These are phyloP conservation scores for Phytophthora idaei DNA, from an alignment of 352 stramenopile genomes.

Conservation along the genomic window DNA sequence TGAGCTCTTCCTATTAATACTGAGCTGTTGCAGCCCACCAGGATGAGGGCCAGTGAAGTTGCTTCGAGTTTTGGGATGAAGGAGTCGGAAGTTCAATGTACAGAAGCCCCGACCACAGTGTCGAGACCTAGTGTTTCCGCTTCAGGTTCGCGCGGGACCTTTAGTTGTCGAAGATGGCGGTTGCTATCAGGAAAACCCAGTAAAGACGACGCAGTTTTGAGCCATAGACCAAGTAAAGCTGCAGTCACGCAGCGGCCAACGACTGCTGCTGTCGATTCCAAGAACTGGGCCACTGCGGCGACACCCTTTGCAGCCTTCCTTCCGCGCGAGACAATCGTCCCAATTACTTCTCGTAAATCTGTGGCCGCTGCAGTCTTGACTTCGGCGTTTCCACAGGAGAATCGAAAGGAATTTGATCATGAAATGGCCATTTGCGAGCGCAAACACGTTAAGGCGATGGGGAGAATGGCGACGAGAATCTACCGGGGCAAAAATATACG, in stretches of 20 bases:
- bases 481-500: conserved; percentile 17
- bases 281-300: conserved; percentile 24
- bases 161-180: conserved; percentile 56
- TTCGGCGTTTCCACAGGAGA: conserved; percentile 19
- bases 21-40: background rate
- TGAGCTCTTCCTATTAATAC: conserved; percentile 27
- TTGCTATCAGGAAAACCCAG: conserved; percentile 35
- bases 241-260: conserved; percentile 16
- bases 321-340: conserved; percentile 22
- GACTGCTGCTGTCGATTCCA: conserved; percentile 23
- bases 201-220: conserved; percentile 6
- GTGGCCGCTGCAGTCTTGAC: conserved; percentile 31
- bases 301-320: conserved; percentile 37
- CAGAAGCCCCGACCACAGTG: conserved; percentile 3
- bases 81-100: conserved; percentile 26
- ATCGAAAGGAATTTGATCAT: conserved; percentile 29
- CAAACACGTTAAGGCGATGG: conserved; percentile 36
- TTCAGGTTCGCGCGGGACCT: conserved; percentile 29
- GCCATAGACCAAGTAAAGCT: conserved; percentile 4
- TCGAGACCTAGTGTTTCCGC: conserved; percentile 21
- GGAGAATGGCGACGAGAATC: conserved; percentile 22
- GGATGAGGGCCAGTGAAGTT: conserved; percentile 14
- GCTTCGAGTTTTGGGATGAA: conserved; percentile 17
- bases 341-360: conserved; percentile 31
- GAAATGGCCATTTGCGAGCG: conserved; percentile 39